Evolutionary conservation across 225 moss, liverwort and hornwort genomes (phyloP).

Genomic region (Lunularia cruciata): DNA sequence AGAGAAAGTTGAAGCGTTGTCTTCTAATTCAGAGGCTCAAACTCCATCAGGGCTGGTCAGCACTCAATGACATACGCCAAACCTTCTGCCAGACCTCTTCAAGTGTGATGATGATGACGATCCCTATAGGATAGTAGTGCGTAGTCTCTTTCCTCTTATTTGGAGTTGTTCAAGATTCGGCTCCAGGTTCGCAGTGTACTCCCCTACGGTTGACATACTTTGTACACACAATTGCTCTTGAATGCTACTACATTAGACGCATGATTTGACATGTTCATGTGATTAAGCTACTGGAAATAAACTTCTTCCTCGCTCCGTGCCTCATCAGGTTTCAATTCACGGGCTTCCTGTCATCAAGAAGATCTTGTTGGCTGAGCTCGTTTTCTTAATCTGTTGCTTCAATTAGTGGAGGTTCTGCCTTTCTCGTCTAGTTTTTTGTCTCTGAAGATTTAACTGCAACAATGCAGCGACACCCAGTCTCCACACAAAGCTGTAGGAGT

Average conservation of each 20-base stretch:
- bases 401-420: no score
- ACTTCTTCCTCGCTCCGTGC: neutral
- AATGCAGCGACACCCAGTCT: no score
- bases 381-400: no score
- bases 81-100: neutral
- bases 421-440: no score
- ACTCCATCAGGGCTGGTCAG: slow-evolving; percentile 3
- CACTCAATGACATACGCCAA: neutral
- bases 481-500: no score
- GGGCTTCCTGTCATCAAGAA: no score
- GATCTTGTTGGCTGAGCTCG: no score
- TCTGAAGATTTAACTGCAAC: no score
- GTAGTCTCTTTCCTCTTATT: neutral
- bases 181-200: neutral
- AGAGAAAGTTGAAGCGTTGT: neutral
- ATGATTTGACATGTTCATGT: slow-evolving; percentile 5
- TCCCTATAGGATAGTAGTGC: neutral
- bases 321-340: no score
- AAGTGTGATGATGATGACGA: neutral
- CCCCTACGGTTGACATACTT: neutral
- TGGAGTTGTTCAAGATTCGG: neutral
- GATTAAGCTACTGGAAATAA: slow-evolving; percentile 14
- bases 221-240: neutral
- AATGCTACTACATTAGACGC: neutral
- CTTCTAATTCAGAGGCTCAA: slow-evolving; percentile 9